phyloP scores from a whole-genome alignment of 2,329 filamentous ascomycete genomes.

The Cladosporium sp. region DNA sequence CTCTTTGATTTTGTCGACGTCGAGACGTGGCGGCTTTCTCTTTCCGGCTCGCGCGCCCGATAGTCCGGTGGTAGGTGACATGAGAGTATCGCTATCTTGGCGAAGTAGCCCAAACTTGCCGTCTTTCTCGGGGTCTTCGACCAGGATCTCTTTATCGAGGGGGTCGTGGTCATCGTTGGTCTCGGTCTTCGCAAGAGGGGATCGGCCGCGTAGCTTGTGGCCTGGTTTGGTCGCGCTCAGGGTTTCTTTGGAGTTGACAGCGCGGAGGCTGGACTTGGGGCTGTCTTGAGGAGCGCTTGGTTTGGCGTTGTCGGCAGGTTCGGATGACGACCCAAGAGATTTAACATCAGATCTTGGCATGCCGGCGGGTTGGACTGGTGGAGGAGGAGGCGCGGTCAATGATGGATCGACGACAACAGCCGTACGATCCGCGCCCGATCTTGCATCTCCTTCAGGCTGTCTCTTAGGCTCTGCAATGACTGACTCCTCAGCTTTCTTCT shows the following conservation, averaged over 20 bases:
- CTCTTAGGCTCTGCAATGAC: background rate
- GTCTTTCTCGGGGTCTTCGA: conserved; percentile 35
- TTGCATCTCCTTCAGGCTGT: background rate
- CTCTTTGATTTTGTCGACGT: conserved; percentile 78
- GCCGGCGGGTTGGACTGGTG: background rate
- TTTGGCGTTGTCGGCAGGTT: conserved; percentile 34
- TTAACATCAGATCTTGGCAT: conserved; percentile 26
- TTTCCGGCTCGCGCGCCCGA: conserved; percentile 43
- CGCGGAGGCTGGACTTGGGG: background rate
- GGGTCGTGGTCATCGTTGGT: conserved; percentile 6
- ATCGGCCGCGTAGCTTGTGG: conserved; percentile 23
- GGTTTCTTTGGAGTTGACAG: conserved; percentile 24
- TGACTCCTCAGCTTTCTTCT: background rate
- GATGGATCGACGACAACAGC: background rate
- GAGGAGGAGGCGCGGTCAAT: background rate
- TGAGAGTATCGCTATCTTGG: conserved; percentile 35
- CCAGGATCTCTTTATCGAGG: conserved; percentile 30
- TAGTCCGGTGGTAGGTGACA: conserved; percentile 33
- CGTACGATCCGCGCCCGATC: background rate
- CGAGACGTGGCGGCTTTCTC: conserved; percentile 66
- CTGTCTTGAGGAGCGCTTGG: conserved; percentile 17
- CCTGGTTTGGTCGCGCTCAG: conserved; percentile 22
- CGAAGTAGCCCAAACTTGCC: conserved; percentile 28
- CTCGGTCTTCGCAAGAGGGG: conserved; percentile 25
- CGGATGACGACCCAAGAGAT: conserved; percentile 36